Evolutionary conservation across 2,329 filamentous ascomycete species (phyloP).

Genomic region (Pestalotiopsis fici): DNA sequence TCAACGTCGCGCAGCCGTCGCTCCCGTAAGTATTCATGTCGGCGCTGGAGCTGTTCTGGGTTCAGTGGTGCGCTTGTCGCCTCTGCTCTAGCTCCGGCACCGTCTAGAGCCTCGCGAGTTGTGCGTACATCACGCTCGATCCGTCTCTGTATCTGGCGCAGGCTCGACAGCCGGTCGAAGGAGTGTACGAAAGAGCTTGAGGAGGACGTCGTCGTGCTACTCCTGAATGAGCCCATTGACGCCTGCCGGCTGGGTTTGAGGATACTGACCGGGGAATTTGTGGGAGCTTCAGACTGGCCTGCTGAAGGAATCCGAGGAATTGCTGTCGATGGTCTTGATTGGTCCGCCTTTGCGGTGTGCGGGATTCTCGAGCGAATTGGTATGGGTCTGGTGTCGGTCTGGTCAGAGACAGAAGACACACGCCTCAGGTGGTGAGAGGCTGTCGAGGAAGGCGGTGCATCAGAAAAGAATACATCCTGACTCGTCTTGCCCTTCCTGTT

Average conservation of each 20-base stretch:
- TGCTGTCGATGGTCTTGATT: neutral
- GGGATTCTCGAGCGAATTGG: neutral
- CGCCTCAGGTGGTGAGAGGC: neutral
- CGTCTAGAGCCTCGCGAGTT: slow-evolving; percentile 22
- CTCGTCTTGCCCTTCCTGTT: neutral
- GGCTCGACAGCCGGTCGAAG: slow-evolving; percentile 13
- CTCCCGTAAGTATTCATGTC: slow-evolving; percentile 42
- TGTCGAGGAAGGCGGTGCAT: neutral
- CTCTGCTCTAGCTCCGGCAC: slow-evolving; percentile 19
- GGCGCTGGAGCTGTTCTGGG: slow-evolving; percentile 31
- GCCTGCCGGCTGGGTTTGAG: neutral
- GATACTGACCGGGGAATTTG: neutral
- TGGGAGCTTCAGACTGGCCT: neutral
- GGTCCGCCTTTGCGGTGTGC: neutral
- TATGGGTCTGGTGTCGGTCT: neutral
- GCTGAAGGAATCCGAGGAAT: neutral
- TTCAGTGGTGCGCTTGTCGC: slow-evolving; percentile 24
- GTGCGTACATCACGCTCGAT: slow-evolving; percentile 16
- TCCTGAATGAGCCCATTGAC: neutral
- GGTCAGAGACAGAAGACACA: neutral
- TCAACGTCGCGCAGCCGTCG: slow-evolving; percentile 48
- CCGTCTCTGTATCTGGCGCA: slow-evolving; percentile 15
- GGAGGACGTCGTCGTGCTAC: neutral
- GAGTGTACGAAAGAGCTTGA: neutral
- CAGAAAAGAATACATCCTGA: neutral